Percentiles rank a stretch among this genome's conserved stretches.
Evolutionary conservation across 495 filamentous ascomycete genomes (phyloP).

Genomic region (Melanomma pulvis-pyrius): DNA sequence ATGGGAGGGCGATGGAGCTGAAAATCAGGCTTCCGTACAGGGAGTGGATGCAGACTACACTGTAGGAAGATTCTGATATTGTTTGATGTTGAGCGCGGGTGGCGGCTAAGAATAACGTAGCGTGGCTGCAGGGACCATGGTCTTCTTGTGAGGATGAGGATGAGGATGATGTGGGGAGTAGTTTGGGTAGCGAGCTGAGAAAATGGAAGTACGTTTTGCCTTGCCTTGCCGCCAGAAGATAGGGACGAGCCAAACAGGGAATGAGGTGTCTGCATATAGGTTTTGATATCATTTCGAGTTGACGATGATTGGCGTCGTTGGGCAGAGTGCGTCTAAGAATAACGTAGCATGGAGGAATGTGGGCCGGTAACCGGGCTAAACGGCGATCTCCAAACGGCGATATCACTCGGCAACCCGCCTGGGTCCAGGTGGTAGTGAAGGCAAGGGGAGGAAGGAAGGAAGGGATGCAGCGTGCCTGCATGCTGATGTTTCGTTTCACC

Average conservation of each 20-base stretch:
- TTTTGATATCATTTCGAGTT: constrained; percentile 4
- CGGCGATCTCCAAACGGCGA: constrained; percentile 3
- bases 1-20: no score
- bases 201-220: no score
- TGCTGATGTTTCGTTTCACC: not conserved
- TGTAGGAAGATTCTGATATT: not conserved
- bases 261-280: no score
- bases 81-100: not conserved
- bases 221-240: no score
- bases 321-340: constrained; percentile 12
- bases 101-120: not conserved
- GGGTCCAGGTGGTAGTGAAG: not conserved
- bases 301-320: not conserved
- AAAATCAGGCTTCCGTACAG: no score
- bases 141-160: no score
- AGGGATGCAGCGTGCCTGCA: constrained; percentile 4
- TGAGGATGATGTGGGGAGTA: no score
- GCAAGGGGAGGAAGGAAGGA: not conserved
- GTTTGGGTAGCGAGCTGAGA: no score
- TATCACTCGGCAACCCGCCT: not conserved
- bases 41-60: not conserved
- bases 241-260: no score
- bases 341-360: not conserved
- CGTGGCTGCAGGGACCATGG: no score
- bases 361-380: not conserved